phyloP scores from a whole-genome alignment of 2,329 filamentous ascomycete species.

The Calonectria ilicicola region DNA sequence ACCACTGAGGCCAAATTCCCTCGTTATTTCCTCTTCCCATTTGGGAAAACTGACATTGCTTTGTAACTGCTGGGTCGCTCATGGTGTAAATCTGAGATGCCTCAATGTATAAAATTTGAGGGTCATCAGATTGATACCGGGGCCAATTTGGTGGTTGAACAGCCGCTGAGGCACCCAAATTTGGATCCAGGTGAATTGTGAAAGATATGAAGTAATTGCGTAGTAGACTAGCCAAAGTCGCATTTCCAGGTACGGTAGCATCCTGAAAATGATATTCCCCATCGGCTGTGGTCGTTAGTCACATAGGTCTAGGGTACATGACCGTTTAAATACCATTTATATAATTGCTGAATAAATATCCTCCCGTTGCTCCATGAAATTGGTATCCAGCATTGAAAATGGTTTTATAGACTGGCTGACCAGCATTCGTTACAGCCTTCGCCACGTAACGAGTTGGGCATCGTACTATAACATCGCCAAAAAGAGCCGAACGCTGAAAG shows the following conservation, averaged over 20 bases:
- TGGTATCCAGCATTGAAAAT: not conserved
- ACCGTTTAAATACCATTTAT: not conserved
- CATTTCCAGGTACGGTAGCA: not conserved
- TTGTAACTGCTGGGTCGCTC: not conserved
- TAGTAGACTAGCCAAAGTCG: not conserved
- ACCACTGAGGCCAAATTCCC: not conserved
- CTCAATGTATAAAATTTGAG: not conserved
- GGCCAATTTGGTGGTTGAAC: not conserved
- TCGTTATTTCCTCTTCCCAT: not conserved
- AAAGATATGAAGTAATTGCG: not conserved
- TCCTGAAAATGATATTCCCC: not conserved
- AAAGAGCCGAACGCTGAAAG: not conserved
- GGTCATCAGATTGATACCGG: not conserved
- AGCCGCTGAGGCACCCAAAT: not conserved
- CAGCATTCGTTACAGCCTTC: not conserved
- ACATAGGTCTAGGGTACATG: not conserved
- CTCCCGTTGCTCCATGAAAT: not conserved
- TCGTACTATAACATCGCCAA: not conserved
- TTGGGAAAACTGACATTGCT: not conserved
- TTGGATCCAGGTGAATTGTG: not conserved
- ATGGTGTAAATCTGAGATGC: not conserved
- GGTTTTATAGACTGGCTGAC: not conserved
- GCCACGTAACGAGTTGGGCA: not conserved
- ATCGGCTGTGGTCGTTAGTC: not conserved
- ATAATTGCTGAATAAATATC: not conserved